Conservation (phyloP, 352 stramenopile genomes). For the Phytophthora tubulina region DNA sequence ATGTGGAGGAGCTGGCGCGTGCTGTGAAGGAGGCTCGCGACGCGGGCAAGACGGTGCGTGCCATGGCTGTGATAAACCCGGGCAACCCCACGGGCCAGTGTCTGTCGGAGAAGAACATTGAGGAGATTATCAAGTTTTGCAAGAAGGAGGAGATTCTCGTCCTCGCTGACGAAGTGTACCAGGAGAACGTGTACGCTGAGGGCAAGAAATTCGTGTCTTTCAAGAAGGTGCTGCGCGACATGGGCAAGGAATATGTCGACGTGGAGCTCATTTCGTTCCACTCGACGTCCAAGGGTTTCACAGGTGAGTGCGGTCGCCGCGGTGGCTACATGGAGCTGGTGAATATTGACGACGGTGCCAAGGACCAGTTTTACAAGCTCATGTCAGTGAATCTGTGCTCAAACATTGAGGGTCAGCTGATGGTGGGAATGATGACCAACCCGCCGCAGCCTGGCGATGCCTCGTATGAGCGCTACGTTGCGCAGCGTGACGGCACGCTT, state of each 20-base stretch:
- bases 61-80: conserved; percentile 99
- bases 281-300: conserved; percentile 98
- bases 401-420: conserved; percentile 97
- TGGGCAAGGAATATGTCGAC: conserved; percentile 82
- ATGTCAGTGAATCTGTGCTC: conserved; percentile 97
- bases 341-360: conserved; percentile 93
- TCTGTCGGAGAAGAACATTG: conserved; percentile 88
- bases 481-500: conserved; percentile 94
- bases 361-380: conserved; percentile 99
- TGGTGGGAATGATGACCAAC: conserved; percentile 98
- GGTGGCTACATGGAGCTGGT: conserved; percentile 98
- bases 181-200: conserved; percentile 98
- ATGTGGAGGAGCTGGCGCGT: conserved; percentile 91
- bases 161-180: conserved; percentile 99
- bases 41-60: conserved; percentile 93
- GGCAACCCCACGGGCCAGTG: conserved; percentile 98
- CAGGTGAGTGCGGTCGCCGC: conserved; percentile 97
- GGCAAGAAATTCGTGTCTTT: conserved; percentile 95
- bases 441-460: conserved; percentile 91
- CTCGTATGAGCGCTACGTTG: conserved; percentile 91
- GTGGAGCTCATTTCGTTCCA: conserved; percentile 99
- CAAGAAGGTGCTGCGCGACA: conserved; percentile 94
- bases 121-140: conserved; percentile 97
- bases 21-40: conserved; percentile 89
- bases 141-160: conserved; percentile 95